Base-by-base conservation (phyloP, 1,284 basidiomycete species). In the Puccinia polysora region DNA sequence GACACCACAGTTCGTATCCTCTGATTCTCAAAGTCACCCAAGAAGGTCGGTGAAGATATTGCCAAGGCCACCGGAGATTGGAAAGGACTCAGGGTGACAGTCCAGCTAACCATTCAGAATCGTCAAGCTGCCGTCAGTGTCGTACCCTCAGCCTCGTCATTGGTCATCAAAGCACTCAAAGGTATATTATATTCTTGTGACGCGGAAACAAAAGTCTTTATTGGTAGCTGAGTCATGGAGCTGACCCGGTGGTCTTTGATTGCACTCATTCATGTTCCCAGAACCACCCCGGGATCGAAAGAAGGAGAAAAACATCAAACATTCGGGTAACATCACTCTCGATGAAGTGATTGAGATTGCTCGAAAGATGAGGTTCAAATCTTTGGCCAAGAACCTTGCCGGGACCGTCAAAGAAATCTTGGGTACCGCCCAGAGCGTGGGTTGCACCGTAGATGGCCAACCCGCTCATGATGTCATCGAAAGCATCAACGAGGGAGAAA, bases 11-110 rank as follows among this genome's bases (percentile, higher is more conserved):
- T 28, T 36, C 71, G 32, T 56, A 38, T 65, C 68, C 14, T 55
- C 36, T 52, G 56, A 58, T 75, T 55, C 64, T 38, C 1, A 68
- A 77, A 97, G 94, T 97, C 96, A 74, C 95, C 96, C 81, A 99
- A 99, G 86, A 98, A 98, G 86, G 94, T 99, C 83, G 96, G 96
- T 84, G 96, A 99, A 90, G 96, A 99, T 84, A 98, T 99, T 81
- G 96, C 96, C 80, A 99, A 99, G 84, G 95, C 96, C 75, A 97
- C 96, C 75, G 87, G 88, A 74, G 89, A 89, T 82, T 99, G 96
- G 96, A 99, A 99, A 84, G 96, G 96, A 85, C 92, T 98, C 80
- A 91, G 94, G 75, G 96, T 99, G 75, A 99, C 96, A 77, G 92
- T 97, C 77, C 93, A 98, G 83, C 87, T 98, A 75, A 98, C 95